Conservation (phyloP, 2,329 filamentous ascomycete genomes). For the Paraphaeosphaeria sporulosa region DNA sequence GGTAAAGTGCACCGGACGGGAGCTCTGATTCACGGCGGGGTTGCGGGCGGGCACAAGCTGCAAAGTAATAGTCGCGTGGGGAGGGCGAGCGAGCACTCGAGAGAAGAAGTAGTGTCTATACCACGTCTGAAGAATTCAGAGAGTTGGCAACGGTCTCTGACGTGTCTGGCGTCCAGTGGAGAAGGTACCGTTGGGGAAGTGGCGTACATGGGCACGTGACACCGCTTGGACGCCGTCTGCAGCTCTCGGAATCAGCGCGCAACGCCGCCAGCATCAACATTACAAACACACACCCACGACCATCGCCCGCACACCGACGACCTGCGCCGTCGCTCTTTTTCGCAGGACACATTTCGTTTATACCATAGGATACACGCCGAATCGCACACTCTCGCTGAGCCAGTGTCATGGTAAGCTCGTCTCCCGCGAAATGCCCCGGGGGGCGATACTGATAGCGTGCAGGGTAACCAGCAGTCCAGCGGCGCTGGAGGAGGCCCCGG, state of each 20-base stretch:
- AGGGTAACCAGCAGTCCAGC: constrained; percentile 88
- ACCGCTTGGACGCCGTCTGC: constrained; percentile 26
- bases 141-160: constrained; percentile 28
- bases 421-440: constrained; percentile 23
- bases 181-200: constrained; percentile 30
- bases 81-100: neutral
- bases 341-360: neutral
- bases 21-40: constrained; percentile 24
- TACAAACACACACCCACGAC: constrained; percentile 40
- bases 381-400: constrained; percentile 20
- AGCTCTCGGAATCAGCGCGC: constrained; percentile 29
- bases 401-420: constrained; percentile 44
- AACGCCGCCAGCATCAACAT: constrained; percentile 35
- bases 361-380: neutral
- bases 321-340: constrained; percentile 3
- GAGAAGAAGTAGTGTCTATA: neutral
- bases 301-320: constrained; percentile 24
- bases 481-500: constrained; percentile 77
- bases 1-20: constrained; percentile 18
- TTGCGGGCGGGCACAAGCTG: constrained; percentile 1
- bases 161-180: constrained; percentile 45
- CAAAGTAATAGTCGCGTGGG: neutral
- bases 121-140: neutral
- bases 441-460: constrained; percentile 48
- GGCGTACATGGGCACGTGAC: constrained; percentile 31